Conservation (phyloP, 148 eudicot species). For the Silene conica region DNA sequence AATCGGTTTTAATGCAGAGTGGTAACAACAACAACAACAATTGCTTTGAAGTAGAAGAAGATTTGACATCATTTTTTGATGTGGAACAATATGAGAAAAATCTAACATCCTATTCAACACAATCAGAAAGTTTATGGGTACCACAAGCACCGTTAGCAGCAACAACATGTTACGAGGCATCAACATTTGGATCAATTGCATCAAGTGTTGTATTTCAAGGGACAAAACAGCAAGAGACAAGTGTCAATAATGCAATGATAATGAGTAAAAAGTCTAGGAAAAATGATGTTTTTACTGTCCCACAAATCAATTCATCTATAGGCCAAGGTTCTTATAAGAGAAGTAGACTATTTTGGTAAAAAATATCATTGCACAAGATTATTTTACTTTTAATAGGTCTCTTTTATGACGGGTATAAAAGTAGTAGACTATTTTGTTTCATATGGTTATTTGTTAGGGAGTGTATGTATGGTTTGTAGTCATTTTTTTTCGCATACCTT, state of each 20-base stretch:
- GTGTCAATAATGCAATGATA: constrained; percentile 10
- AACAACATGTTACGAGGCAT: neutral
- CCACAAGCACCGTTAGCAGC: constrained; percentile 43
- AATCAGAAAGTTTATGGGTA: constrained; percentile 45
- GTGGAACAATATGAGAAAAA: constrained; percentile 35
- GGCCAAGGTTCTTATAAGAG: constrained; percentile 38
- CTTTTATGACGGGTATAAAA: no score
- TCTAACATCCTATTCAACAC: constrained; percentile 10
- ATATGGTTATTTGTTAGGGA: neutral
- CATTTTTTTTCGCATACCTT: no score
- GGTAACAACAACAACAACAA: neutral
- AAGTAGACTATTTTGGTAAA: constrained; percentile 45
- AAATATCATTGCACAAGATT: no score
- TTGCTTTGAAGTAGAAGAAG: constrained; percentile 23
- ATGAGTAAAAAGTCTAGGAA: constrained; percentile 36
- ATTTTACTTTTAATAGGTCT: no score
- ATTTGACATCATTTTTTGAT: constrained; percentile 37
- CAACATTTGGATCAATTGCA: neutral
- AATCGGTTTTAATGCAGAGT: constrained; percentile 6
- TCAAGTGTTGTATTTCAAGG: neutral
- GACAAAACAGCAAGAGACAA: constrained; percentile 14
- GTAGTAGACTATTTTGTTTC: constrained; percentile 30
- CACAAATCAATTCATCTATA: constrained; percentile 43
- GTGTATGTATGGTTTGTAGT: neutral
- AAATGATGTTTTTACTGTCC: constrained; percentile 53